A percentile compares a stretch with the other conserved stretches of the same genome.
These are phyloP conservation scores for Leccinum sublutescens DNA, from an alignment of 768 basidiomycete genomes.

Conservation along the genomic window DNA sequence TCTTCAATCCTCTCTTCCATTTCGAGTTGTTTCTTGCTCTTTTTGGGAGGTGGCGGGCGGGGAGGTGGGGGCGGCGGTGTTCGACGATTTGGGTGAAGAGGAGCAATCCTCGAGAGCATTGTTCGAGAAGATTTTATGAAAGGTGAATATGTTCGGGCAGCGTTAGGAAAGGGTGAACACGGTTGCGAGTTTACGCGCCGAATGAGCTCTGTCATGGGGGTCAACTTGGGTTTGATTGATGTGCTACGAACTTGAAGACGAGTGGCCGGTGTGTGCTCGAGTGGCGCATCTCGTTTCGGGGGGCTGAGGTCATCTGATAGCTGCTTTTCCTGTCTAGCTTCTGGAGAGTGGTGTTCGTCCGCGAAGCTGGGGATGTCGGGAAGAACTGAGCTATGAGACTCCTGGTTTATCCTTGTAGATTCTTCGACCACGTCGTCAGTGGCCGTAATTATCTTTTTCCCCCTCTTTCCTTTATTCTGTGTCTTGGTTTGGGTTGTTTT, in stretches of 20 bases:
- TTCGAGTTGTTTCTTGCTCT: conserved; percentile 76
- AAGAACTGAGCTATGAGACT: not conserved
- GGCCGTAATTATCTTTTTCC: conserved; percentile 14
- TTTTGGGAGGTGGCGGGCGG: conserved; percentile 67
- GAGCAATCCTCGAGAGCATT: conserved; percentile 66
- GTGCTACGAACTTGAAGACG: conserved; percentile 27
- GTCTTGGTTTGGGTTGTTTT: conserved; percentile 23
- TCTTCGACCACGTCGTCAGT: conserved; percentile 13
- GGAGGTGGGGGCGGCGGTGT: conserved; percentile 74
- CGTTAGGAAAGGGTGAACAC: conserved; percentile 46
- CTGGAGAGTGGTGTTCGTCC: not conserved
- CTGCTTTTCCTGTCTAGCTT: conserved; percentile 14
- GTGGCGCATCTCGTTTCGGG: not conserved
- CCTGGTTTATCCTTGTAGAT: conserved; percentile 3
- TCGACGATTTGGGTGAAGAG: conserved; percentile 69
- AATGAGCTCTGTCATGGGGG: conserved; percentile 76
- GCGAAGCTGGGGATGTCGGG: conserved; percentile 1
- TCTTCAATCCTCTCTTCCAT: conserved; percentile 80
- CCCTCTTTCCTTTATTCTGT: conserved; percentile 26
- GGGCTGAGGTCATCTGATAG: conserved; percentile 5
- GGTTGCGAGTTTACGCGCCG: conserved; percentile 67
- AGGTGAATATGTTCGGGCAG: conserved; percentile 52
- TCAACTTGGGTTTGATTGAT: conserved; percentile 52
- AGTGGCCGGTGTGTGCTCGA: conserved; percentile 12
- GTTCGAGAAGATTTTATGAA: conserved; percentile 62